phyloP scores from a whole-genome alignment of 768 basidiomycete genomes.

The Paxillus ammoniavirescens region DNA sequence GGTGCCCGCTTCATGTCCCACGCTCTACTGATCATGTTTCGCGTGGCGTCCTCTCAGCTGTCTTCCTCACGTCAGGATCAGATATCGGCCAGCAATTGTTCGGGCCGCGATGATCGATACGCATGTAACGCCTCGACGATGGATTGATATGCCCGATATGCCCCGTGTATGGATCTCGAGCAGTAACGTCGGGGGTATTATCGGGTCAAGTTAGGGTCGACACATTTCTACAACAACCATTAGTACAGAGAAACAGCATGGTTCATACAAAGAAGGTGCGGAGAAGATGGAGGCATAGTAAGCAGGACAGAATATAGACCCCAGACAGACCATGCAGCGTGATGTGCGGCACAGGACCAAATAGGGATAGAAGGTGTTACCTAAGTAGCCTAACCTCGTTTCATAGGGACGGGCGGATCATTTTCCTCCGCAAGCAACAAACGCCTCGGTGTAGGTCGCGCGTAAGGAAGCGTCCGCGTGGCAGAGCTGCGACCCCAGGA shows the following conservation, averaged over 20 bases:
- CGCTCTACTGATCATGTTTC: background rate
- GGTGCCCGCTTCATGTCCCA: background rate
- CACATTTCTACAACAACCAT: background rate
- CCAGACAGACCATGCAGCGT: background rate
- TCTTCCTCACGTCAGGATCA: background rate
- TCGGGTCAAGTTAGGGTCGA: background rate
- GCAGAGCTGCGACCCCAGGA: background rate
- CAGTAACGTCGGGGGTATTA: background rate
- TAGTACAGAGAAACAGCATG: background rate
- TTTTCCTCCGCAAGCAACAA: conserved; percentile 19
- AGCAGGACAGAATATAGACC: background rate
- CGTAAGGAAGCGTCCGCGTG: conserved; percentile 19
- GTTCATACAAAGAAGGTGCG: background rate
- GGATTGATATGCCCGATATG: background rate
- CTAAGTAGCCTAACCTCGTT: background rate
- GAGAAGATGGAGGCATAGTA: background rate
- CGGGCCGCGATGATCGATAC: background rate
- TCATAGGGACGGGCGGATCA: background rate
- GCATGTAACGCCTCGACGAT: background rate
- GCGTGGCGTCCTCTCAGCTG: background rate
- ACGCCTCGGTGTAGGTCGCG: conserved; percentile 11
- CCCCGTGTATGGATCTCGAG: background rate
- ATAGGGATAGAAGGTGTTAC: background rate
- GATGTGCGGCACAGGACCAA: background rate
- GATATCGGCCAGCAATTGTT: background rate